Percentiles rank a stretch among this genome's conserved stretches.
These are phyloP conservation scores for Epichloe hybrida DNA, from an alignment of 2,329 filamentous ascomycete species.

Conservation along the genomic window DNA sequence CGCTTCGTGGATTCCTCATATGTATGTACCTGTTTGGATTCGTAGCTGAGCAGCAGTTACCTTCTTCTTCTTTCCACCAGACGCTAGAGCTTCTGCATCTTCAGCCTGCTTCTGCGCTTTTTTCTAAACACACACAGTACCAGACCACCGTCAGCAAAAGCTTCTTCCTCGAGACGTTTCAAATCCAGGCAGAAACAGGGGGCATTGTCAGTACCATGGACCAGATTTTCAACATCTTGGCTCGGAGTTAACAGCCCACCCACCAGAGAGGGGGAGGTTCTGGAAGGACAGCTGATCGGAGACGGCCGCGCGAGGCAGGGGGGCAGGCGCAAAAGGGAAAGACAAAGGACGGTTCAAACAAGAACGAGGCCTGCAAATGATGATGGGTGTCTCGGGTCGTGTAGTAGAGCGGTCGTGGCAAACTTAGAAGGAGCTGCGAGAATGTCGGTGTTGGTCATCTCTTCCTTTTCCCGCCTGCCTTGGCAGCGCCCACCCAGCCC, in stretches of 20 bases:
- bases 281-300: background rate
- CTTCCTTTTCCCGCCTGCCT: too few species aligned
- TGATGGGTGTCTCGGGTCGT: background rate
- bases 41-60: constrained; percentile 91
- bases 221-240: constrained; percentile 97
- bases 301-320: background rate
- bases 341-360: background rate
- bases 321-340: background rate
- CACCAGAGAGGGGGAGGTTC: background rate
- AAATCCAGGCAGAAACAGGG: background rate
- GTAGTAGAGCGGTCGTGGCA: background rate
- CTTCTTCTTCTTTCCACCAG: constrained; percentile 88
- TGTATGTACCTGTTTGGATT: constrained; percentile 72
- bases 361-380: background rate
- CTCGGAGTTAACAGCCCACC: background rate
- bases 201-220: constrained; percentile 61
- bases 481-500: background rate
- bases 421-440: too few species aligned
- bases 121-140: constrained; percentile 44
- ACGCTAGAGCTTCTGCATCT: constrained; percentile 58
- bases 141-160: background rate
- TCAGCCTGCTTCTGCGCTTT: constrained; percentile 97
- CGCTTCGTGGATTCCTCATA: background rate
- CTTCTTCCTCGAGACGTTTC: background rate
- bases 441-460: background rate